These are phyloP conservation scores for Aureobasidium lini DNA, from an alignment of 2,329 filamentous ascomycete genomes.

Conservation along the genomic window DNA sequence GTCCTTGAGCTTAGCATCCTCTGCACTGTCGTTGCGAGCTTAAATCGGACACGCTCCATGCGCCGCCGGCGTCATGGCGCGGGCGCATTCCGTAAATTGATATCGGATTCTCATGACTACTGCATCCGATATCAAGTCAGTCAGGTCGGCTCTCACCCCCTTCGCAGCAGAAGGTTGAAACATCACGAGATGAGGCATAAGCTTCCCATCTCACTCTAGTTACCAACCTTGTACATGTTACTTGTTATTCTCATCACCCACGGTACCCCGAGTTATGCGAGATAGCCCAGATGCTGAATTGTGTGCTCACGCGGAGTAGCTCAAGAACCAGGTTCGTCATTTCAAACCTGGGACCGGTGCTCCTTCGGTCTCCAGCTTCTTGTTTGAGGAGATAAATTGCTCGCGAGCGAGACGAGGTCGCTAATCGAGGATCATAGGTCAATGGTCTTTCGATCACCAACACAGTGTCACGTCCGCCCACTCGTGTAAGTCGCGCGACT, in stretches of 20 bases:
- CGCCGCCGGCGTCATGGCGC: conserved; percentile 2
- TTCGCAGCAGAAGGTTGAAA: no score
- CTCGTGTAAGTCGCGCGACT: background rate
- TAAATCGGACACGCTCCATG: background rate
- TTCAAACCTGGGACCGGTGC: background rate
- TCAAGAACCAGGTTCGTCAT: background rate
- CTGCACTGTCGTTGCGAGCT: background rate
- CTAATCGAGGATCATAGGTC: background rate
- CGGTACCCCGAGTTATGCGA: background rate
- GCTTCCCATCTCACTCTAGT: no score
- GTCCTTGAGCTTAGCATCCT: background rate
- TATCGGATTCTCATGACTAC: background rate
- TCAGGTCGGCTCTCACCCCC: background rate
- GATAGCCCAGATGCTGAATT: background rate
- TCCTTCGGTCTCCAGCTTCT: background rate
- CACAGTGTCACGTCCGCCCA: background rate
- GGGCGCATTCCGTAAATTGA: background rate
- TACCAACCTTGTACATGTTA: no score
- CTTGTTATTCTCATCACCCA: no score
- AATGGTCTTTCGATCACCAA: background rate
- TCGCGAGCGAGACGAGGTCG: background rate
- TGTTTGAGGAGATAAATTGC: background rate
- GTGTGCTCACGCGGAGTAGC: background rate
- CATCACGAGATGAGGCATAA: background rate
- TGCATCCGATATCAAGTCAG: background rate